These are phyloP conservation scores for Diddensiella transvaalensis DNA, from an alignment of 805 yeast species.

Conservation along the genomic window DNA sequence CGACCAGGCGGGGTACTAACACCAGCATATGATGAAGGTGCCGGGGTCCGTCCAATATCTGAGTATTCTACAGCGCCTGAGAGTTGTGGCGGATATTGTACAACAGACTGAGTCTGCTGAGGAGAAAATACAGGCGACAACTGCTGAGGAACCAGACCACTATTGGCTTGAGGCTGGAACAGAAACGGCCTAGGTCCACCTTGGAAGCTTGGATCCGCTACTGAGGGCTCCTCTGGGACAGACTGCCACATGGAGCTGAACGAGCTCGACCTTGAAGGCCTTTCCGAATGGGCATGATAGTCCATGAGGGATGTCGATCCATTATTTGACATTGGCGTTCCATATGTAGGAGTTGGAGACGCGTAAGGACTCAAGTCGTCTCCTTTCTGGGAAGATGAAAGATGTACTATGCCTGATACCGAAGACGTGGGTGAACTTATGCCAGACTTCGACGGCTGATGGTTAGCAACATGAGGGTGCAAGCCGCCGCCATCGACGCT, in stretches of 20 bases:
- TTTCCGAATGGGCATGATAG: slow-evolving; percentile 5
- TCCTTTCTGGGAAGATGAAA: slow-evolving; percentile 1
- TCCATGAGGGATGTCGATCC: neutral
- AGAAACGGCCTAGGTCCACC: neutral
- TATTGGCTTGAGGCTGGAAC: no score
- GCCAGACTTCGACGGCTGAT: slow-evolving; percentile 1
- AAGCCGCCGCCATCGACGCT: neutral
- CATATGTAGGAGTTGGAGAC: slow-evolving; percentile 17
- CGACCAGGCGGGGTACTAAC: slow-evolving; percentile 13
- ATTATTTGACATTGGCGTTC: slow-evolving; percentile 8
- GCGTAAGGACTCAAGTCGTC: slow-evolving; percentile 11
- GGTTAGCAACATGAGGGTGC: neutral
- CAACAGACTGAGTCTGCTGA: neutral
- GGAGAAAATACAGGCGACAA: neutral
- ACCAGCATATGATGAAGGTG: slow-evolving; percentile 1
- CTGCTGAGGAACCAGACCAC: neutral
- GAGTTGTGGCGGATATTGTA: neutral
- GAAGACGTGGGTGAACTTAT: slow-evolving; percentile 16
- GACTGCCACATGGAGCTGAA: slow-evolving; percentile 21
- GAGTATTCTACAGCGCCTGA: slow-evolving; percentile 1
- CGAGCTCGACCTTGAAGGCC: slow-evolving; percentile 18
- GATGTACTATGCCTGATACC: slow-evolving; percentile 11
- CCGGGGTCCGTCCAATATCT: slow-evolving; percentile 1
- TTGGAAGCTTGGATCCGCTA: neutral
- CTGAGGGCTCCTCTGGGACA: slow-evolving; percentile 1